Evolutionary conservation across 2,329 filamentous ascomycete genomes (phyloP), one percentile per base, ranked within the genome.

Genomic region (Canariomyces notabilis): DNA sequence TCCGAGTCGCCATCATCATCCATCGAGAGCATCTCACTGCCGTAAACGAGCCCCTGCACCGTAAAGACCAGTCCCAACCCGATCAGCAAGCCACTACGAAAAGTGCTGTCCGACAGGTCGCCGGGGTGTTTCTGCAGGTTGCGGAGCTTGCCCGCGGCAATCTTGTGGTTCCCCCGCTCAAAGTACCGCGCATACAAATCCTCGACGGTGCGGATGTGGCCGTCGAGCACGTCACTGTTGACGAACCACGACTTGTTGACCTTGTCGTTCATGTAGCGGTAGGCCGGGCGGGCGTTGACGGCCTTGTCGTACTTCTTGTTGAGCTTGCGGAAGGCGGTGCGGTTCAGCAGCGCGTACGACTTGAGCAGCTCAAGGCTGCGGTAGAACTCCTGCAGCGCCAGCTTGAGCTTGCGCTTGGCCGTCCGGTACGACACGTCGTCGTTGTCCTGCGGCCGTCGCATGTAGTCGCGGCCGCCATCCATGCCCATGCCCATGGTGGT

Each of bases 241-340:
- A 96, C 91, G 59, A 98, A 98, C 76, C 87, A 89, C 1, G 90
- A 79, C 53, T 85, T 83, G 69, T 88, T 91, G 57, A 98, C 89
- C 61, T 91, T 91, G 57, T 96, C 90, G 23, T 83, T 84, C 79
- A 96, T 87, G 65, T 91, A 97, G 21, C 85, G 79, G 61, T 86
- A 77, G 0, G 84, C 77, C 0, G 88, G 88, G 9, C 85, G 79
- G 33, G 89, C 84, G 57, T 89, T 80, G 46, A 89, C 81, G 2
- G 85, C 81, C 69, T 97, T 98, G 73, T 97, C 90, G 63, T 94
- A 97, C 67, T 98, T 98, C 66, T 98, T 98, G 68, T 95, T 96
- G 62, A 98, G 89, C 66, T 98, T 98, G 23, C 90, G 83, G 61
- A 97, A 97, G 0, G 89, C 93, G 0, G 89, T 95, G 39, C 89